Conservation (phyloP, 75 land plant species). For the Sequoiadendron giganteum region DNA sequence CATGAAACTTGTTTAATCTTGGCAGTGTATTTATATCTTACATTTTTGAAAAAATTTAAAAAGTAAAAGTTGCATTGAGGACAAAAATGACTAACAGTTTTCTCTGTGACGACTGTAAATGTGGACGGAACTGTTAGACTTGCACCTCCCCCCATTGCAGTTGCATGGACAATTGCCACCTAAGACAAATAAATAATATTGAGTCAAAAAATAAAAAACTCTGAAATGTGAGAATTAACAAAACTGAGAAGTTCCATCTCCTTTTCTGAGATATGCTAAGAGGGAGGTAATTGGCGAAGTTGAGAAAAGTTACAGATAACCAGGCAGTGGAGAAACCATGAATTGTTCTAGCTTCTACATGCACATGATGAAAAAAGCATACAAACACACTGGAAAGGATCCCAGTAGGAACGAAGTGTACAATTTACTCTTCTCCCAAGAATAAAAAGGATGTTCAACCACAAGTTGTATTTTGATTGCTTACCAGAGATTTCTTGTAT, state of each 20-base stretch:
- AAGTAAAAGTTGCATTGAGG: not conserved
- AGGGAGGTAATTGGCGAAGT: not conserved
- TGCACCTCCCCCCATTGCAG: slow-evolving; percentile 94
- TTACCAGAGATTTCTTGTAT: slow-evolving; percentile 82
- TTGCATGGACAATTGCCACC: slow-evolving; percentile 83
- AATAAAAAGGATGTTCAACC: not conserved
- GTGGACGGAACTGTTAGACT: slow-evolving; percentile 66
- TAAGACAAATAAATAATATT: slow-evolving; percentile 17
- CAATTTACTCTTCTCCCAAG: not conserved
- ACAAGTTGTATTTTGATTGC: not conserved
- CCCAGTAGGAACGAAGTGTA: not conserved
- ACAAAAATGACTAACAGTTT: slow-evolving; percentile 61
- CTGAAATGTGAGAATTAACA: not conserved
- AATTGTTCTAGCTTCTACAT: not conserved
- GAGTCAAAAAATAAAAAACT: not conserved
- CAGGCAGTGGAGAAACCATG: not conserved
- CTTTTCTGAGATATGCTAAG: not conserved
- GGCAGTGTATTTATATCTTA: not conserved
- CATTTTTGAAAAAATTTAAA: not conserved
- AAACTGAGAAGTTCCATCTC: not conserved
- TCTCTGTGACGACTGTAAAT: slow-evolving; percentile 88
- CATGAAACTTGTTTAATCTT: not conserved
- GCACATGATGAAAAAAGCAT: not conserved
- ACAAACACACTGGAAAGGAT: not conserved
- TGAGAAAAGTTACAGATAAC: not conserved